These are phyloP conservation scores for Fusarium sp. DNA, from an alignment of 2,329 filamentous ascomycete genomes.

Conservation along the genomic window DNA sequence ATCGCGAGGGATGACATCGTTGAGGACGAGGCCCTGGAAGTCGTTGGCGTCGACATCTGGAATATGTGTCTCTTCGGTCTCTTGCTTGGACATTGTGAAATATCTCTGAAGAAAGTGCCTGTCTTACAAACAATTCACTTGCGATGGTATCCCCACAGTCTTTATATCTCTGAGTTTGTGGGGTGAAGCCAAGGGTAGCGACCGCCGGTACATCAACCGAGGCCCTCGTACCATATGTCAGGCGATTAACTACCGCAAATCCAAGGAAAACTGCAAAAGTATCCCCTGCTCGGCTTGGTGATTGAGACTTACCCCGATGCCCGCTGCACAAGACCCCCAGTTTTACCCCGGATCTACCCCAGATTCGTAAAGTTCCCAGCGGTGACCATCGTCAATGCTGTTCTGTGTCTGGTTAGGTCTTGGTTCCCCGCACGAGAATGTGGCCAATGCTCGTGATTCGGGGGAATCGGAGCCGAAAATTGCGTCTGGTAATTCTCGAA, in stretches of 20 bases:
- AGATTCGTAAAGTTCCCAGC: slow-evolving; percentile 1
- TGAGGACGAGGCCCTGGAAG: slow-evolving; percentile 45
- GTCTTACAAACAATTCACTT: neutral
- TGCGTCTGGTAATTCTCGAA: neutral
- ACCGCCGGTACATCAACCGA: slow-evolving; percentile 25
- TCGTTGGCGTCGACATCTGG: slow-evolving; percentile 34
- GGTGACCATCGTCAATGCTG: neutral
- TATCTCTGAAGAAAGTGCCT: neutral
- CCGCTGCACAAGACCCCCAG: slow-evolving; percentile 10
- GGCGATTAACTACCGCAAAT: neutral
- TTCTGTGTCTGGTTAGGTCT: neutral
- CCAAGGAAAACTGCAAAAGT: neutral
- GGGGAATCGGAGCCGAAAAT: slow-evolving; percentile 27
- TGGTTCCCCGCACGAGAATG: neutral
- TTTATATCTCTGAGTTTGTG: slow-evolving; percentile 30
- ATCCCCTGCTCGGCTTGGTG: neutral
- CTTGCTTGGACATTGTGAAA: slow-evolving; percentile 23
- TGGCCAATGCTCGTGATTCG: slow-evolving; percentile 1
- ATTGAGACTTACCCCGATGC: slow-evolving; percentile 25
- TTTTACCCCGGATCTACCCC: slow-evolving; percentile 43
- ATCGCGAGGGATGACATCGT: slow-evolving; percentile 42
- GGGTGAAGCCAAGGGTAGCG: slow-evolving; percentile 6
- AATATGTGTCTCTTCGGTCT: slow-evolving; percentile 21
- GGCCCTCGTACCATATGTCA: slow-evolving; percentile 12
- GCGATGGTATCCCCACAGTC: slow-evolving; percentile 4